phyloP scores from a whole-genome alignment of 1,139 yeast genomes.

The Candida frijolesensis region DNA sequence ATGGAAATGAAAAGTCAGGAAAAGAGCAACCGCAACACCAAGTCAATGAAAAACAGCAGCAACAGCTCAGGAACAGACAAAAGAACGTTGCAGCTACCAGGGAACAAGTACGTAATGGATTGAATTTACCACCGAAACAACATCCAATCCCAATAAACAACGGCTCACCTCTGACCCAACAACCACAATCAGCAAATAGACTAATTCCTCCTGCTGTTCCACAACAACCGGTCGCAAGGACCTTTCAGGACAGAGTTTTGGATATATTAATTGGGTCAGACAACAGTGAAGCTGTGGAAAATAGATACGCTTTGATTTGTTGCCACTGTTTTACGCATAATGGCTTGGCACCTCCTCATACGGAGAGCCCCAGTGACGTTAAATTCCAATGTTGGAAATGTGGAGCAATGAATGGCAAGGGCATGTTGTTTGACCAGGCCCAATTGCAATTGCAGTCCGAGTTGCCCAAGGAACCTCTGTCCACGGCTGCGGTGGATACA shows the following conservation, averaged over 20 bases:
- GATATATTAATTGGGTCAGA: conserved; percentile 72
- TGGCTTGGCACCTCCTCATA: conserved; percentile 81
- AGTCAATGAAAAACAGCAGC: conserved; percentile 5
- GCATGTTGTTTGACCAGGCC: conserved; percentile 14
- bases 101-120: conserved; percentile 15
- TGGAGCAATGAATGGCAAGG: conserved; percentile 55
- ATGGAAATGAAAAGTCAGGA: conserved; percentile 22
- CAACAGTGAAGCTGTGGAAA: conserved; percentile 60
- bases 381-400: conserved; percentile 75
- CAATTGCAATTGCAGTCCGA: background rate
- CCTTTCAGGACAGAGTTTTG: conserved; percentile 46
- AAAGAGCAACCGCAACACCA: background rate
- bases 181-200: conserved; percentile 4
- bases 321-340: conserved; percentile 65
- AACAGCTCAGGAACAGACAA: conserved; percentile 1
- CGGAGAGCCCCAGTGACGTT: conserved; percentile 53
- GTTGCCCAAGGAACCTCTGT: background rate
- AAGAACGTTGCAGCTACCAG: conserved; percentile 6
- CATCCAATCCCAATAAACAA: background rate
- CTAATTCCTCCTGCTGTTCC: conserved; percentile 1
- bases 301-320: conserved; percentile 76
- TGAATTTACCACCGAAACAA: conserved; percentile 11
- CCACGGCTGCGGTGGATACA: background rate
- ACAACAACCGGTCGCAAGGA: conserved; percentile 15
- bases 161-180: background rate